These are phyloP conservation scores for Tricholoma bakamatsutake DNA, from an alignment of 768 basidiomycete genomes.

Conservation along the genomic window DNA sequence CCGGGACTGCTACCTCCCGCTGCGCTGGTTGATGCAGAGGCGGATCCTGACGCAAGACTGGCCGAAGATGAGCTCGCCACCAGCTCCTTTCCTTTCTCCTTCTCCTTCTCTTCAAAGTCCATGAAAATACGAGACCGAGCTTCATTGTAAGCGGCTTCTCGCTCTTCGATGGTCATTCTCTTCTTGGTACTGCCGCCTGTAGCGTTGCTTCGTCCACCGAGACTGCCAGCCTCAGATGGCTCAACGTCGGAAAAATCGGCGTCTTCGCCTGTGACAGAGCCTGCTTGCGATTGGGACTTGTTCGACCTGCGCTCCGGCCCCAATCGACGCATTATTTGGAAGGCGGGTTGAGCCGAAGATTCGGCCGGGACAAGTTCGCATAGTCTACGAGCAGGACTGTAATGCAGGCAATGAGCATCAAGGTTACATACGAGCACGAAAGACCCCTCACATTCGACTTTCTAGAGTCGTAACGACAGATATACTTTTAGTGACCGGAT, in stretches of 20 bases:
- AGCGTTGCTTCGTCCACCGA: slow-evolving; percentile 61
- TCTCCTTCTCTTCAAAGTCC: slow-evolving; percentile 71
- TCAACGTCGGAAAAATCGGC: slow-evolving; percentile 73
- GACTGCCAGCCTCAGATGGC: slow-evolving; percentile 75
- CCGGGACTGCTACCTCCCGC: slow-evolving; percentile 55
- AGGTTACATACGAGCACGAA: slow-evolving; percentile 7
- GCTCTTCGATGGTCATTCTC: slow-evolving; percentile 75
- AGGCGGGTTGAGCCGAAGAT: slow-evolving; percentile 61
- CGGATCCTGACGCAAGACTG: slow-evolving; percentile 65
- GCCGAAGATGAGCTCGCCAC: slow-evolving; percentile 74
- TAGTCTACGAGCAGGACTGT: slow-evolving; percentile 64
- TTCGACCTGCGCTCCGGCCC: slow-evolving; percentile 42
- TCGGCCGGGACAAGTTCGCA: slow-evolving; percentile 77
- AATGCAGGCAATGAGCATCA: slow-evolving; percentile 13
- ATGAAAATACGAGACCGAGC: slow-evolving; percentile 85
- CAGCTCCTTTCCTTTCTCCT: slow-evolving; percentile 65
- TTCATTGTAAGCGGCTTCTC: slow-evolving; percentile 86
- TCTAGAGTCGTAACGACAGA: slow-evolving; percentile 51
- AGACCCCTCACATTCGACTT: slow-evolving; percentile 68
- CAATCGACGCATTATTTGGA: slow-evolving; percentile 83
- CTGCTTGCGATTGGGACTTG: slow-evolving; percentile 62
- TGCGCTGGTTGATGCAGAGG: slow-evolving; percentile 49
- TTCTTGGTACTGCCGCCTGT: slow-evolving; percentile 61
- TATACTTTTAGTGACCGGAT: slow-evolving; percentile 59
- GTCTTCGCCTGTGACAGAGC: slow-evolving; percentile 71